A percentile compares a stretch with the other conserved stretches of the same genome.
These are phyloP conservation scores for Solanum lycopersicoides DNA, from an alignment of 257 asterid genomes.

Conservation along the genomic window DNA sequence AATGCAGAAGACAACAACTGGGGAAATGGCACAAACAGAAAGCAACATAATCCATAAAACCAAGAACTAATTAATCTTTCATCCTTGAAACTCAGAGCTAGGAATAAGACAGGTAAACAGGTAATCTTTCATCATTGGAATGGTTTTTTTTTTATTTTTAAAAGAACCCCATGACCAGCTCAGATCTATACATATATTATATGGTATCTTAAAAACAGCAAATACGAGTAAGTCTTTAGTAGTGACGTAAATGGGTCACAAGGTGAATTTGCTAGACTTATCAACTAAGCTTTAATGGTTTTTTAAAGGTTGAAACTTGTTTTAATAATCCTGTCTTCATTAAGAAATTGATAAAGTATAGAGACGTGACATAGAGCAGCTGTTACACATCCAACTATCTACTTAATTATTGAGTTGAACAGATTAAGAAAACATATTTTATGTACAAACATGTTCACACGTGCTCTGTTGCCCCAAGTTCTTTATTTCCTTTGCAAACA, in stretches of 20 bases:
- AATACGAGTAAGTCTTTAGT: not conserved
- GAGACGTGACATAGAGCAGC: not conserved
- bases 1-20: too few species aligned
- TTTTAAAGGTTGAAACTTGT: not conserved
- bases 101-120: not conserved
- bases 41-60: too few species aligned
- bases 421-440: not conserved
- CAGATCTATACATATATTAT: not conserved
- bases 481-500: not conserved
- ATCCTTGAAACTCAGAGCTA: not conserved
- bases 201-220: not conserved
- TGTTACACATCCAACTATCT: not conserved
- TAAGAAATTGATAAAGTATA: not conserved
- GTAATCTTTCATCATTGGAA: not conserved
- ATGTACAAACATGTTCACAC: not conserved
- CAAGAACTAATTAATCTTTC: too few species aligned
- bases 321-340: not conserved
- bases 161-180: not conserved
- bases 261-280: not conserved
- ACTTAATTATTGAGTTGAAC: not conserved
- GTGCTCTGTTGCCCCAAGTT: not conserved
- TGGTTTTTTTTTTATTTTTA: too few species aligned
- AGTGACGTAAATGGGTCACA: not conserved
- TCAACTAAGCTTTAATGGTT: not conserved
- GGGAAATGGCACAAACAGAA: too few species aligned